A percentile compares a stretch with the other conserved stretches of the same genome.
Evolutionary conservation across 305 asterid genomes (phyloP).

Genomic region (Fraxinus floribunda): DNA sequence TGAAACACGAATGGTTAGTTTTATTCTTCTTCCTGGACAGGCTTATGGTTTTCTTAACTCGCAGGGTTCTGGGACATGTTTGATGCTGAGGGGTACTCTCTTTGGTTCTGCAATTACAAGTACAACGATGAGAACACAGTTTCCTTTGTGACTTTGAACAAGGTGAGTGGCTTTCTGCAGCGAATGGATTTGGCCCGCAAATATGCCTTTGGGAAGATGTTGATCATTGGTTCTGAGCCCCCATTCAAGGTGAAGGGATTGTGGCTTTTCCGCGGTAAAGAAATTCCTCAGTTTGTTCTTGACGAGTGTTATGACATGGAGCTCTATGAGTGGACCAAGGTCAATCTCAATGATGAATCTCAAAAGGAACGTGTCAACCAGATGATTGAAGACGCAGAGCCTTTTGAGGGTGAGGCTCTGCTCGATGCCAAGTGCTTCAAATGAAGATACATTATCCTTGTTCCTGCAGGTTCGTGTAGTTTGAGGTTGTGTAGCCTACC

Average conservation of each 20-base stretch:
- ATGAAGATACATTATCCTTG: constrained; percentile 22
- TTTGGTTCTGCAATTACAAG: constrained; percentile 93
- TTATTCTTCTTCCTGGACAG: background rate
- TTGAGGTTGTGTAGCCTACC: background rate
- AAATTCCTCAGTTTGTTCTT: constrained; percentile 70
- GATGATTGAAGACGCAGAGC: constrained; percentile 93
- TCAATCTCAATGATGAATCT: constrained; percentile 68
- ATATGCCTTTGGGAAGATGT: constrained; percentile 91
- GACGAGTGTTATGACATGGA: constrained; percentile 93
- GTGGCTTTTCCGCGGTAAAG: constrained; percentile 98
- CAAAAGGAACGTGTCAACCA: constrained; percentile 87
- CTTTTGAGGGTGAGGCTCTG: constrained; percentile 82
- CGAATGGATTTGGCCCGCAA: constrained; percentile 94
- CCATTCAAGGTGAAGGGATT: constrained; percentile 92
- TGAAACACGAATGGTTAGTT: background rate
- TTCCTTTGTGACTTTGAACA: constrained; percentile 81
- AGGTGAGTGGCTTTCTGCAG: constrained; percentile 85
- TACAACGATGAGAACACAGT: constrained; percentile 84
- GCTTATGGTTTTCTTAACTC: background rate
- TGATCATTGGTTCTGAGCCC: constrained; percentile 59
- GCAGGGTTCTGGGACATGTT: constrained; percentile 96
- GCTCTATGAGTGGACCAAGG: constrained; percentile 82
- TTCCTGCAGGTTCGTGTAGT: background rate
- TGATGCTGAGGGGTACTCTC: constrained; percentile 90
- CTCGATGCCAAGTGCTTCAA: constrained; percentile 94